Evolutionary conservation across 306 rosid species (phyloP).

Genomic region (Vigna mungo): DNA sequence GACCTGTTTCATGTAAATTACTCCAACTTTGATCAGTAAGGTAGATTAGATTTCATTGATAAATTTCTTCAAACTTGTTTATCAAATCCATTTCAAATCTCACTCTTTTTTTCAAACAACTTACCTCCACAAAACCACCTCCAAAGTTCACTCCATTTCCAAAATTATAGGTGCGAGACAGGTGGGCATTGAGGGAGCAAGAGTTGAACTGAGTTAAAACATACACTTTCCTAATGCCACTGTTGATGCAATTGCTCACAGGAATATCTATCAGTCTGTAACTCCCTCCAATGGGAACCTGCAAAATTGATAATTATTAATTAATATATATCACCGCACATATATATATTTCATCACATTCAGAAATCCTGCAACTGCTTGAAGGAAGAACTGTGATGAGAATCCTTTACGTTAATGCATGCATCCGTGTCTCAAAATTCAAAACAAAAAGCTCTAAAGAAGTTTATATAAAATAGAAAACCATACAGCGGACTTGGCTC

Average conservation of each 20-base stretch:
- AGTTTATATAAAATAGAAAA: not conserved
- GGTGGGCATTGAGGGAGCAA: slow-evolving; percentile 86
- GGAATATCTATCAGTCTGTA: slow-evolving; percentile 88
- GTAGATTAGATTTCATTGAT: not conserved
- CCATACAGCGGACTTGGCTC: slow-evolving; percentile 86
- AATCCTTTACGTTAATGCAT: not conserved
- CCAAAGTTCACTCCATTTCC: slow-evolving; percentile 78
- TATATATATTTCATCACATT: not conserved
- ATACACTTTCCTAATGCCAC: slow-evolving; percentile 81
- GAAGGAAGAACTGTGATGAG: not conserved
- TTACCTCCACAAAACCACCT: slow-evolving; percentile 85
- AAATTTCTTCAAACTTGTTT: slow-evolving; percentile 30
- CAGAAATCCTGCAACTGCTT: not conserved
- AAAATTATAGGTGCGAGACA: slow-evolving; percentile 71
- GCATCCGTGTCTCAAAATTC: not conserved
- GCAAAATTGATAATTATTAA: slow-evolving; percentile 23
- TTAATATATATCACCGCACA: not conserved
- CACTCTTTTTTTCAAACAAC: too few relatives aligned
- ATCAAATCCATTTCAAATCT: too few relatives aligned
- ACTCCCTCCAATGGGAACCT: slow-evolving; percentile 95
- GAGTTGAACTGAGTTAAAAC: slow-evolving; percentile 85
- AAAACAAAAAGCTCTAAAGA: not conserved
- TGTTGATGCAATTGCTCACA: slow-evolving; percentile 92
- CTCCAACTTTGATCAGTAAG: slow-evolving; percentile 6
- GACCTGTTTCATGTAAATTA: slow-evolving; percentile 62